A percentile compares a stretch with the other conserved stretches of the same genome.
phyloP scores from a whole-genome alignment of 805 yeast genomes.

The Metschnikowia baotianmanensis region DNA sequence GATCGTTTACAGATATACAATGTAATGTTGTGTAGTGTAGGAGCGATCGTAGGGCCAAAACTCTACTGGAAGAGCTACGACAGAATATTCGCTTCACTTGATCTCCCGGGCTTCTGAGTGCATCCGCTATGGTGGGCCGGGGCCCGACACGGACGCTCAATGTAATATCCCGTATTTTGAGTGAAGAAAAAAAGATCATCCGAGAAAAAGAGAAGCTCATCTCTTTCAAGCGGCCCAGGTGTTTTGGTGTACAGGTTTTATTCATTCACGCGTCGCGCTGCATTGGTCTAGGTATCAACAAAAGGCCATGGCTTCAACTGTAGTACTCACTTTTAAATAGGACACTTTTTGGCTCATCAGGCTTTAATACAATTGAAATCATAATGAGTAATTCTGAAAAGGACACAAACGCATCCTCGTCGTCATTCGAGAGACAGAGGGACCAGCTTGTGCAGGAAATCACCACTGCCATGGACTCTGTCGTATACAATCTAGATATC shows the following conservation, averaged over 20 bases:
- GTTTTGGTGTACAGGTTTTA: too few species aligned
- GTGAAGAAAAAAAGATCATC: constrained; percentile 1
- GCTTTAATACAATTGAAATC: neutral
- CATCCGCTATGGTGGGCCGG: constrained; percentile 18
- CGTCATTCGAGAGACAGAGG: constrained; percentile 54
- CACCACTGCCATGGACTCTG: constrained; percentile 57
- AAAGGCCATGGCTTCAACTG: too few species aligned
- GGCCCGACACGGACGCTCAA: constrained; percentile 21
- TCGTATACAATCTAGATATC: constrained; percentile 59
- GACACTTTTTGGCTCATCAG: neutral
- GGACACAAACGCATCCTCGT: neutral
- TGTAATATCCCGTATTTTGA: constrained; percentile 12
- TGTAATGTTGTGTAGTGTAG: constrained; percentile 12
- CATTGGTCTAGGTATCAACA: too few species aligned
- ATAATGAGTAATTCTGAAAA: neutral
- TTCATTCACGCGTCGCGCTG: too few species aligned
- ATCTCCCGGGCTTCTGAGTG: constrained; percentile 21
- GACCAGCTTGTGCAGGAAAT: constrained; percentile 59
- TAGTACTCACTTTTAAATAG: neutral
- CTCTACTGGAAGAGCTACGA: constrained; percentile 14
- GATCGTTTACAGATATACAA: too few species aligned
- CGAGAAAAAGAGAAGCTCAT: neutral
- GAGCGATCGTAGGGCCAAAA: constrained; percentile 22
- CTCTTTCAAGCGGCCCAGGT: too few species aligned
- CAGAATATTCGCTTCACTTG: constrained; percentile 15